A percentile compares a stretch with the other conserved stretches of the same genome.
Conservation (phyloP, 1,284 basidiomycete genomes). For the Austroboletus novae-zelandiae region DNA sequence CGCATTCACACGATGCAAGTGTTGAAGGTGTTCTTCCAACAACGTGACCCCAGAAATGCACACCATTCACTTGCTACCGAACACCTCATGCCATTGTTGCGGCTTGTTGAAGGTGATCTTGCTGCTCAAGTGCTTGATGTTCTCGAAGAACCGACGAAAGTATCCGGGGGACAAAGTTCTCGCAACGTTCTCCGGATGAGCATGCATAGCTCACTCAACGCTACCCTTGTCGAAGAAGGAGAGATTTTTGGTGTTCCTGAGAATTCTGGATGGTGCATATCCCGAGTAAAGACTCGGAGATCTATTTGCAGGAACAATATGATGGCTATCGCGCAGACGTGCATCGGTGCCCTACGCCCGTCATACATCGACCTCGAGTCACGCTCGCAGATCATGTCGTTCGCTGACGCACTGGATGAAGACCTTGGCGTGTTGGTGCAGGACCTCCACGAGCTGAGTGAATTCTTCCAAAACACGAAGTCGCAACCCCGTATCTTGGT, state of each 20-base stretch:
- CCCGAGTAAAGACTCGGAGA: constrained; percentile 60
- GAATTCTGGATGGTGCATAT: constrained; percentile 83
- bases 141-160: constrained; percentile 83
- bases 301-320: constrained; percentile 73
- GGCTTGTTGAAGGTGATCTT: constrained; percentile 83
- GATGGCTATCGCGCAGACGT: constrained; percentile 82
- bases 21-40: constrained; percentile 86
- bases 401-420: constrained; percentile 43
- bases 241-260: constrained; percentile 81
- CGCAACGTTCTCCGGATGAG: constrained; percentile 88
- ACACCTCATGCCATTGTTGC: constrained; percentile 86
- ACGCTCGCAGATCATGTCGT: constrained; percentile 39
- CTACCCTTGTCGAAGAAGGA: constrained; percentile 50
- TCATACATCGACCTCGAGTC: constrained; percentile 73
- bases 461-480: constrained; percentile 73
- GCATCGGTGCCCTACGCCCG: constrained; percentile 68
- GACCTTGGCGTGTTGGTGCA: constrained; percentile 85
- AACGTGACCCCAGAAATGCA: constrained; percentile 74
- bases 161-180: constrained; percentile 73
- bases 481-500: constrained; percentile 30
- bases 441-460: constrained; percentile 82
- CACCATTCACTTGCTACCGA: constrained; percentile 80
- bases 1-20: constrained; percentile 83
- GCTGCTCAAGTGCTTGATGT: constrained; percentile 87
- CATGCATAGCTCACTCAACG: constrained; percentile 55